These are phyloP conservation scores for Diaporthe vaccinii DNA, from an alignment of 2,329 filamentous ascomycete species.

Conservation along the genomic window DNA sequence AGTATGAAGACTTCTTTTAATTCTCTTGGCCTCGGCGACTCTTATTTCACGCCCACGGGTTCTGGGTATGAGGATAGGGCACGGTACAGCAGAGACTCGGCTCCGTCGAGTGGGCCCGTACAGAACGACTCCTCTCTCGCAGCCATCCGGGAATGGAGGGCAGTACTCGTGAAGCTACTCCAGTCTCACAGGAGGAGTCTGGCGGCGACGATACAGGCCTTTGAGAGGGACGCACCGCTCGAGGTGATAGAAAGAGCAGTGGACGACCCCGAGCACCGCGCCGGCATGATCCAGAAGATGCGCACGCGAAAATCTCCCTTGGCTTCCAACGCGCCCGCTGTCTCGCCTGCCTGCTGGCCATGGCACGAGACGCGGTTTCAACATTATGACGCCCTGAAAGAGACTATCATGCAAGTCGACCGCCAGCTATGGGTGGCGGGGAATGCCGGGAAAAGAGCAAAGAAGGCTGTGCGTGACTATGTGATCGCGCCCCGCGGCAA, in stretches of 20 bases:
- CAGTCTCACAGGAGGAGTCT: constrained; percentile 58
- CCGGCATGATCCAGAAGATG: constrained; percentile 51
- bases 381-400: constrained; percentile 60
- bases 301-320: neutral
- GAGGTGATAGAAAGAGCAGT: constrained; percentile 60
- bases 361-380: constrained; percentile 62
- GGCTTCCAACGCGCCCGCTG: constrained; percentile 38
- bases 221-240: constrained; percentile 58
- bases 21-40: constrained; percentile 5
- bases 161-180: constrained; percentile 56
- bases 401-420: constrained; percentile 56
- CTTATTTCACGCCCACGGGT: neutral
- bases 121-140: constrained; percentile 48
- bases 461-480: constrained; percentile 55
- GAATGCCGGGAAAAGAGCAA: constrained; percentile 53
- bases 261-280: constrained; percentile 56
- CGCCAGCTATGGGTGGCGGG: constrained; percentile 57
- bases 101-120: too few species aligned
- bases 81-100: neutral
- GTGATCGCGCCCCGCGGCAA: constrained; percentile 61
- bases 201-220: constrained; percentile 59
- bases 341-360: constrained; percentile 50
- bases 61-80: neutral
- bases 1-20: constrained; percentile 4
- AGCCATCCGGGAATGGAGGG: constrained; percentile 60